Evolutionary conservation across 2,329 filamentous ascomycete genomes (phyloP), one percentile per base, ranked within the genome.

Genomic region (Colletotrichum gloeosporioides): DNA sequence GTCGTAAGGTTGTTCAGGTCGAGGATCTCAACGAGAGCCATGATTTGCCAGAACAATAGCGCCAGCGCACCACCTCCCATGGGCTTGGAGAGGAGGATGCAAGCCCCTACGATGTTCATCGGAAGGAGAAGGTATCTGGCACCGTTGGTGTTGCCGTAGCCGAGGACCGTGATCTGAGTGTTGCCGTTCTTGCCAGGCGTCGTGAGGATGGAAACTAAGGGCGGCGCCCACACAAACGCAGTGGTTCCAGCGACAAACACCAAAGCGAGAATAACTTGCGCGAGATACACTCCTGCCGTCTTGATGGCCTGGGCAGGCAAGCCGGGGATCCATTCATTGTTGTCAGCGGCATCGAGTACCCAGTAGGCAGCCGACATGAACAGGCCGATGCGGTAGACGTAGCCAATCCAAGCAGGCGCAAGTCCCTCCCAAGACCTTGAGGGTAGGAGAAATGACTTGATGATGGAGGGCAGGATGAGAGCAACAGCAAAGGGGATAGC

Each of bases 71-170:
- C 96, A 74, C 93, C 93, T 68, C 97, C 97, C 95, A 99, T 98
- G 18, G 97, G 97, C 84, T 99, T 99, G 78, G 96, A 94, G 31
- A 99, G 90, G 9, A 98, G 89, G 70, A 95, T 91, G 73, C 96
- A 92, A 1, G 93, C 94, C 10, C 95, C 89, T 31, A 95, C 89
- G 84, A 98, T 92, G 82, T 96, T 95, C 79, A 95, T 88, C 4
- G 96, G 91, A 8, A 99, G 90, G 39, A 99, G 88, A 79, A 98
- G 93, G 85, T 98, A 99, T 32, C 96, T 94, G 1, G 95, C 94
- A 74, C 97, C 97, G 81, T 98, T 93, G n/a, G 95, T 92, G 82
- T 99, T 99, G 78, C 94, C 95, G 85, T 98, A 99, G 61, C 97
- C 97, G 22, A 98, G 90, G 76, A 98, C 94, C 36, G 94, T 95